Conservation (phyloP, 352 stramenopile genomes). For the Lagenidium sp. region DNA sequence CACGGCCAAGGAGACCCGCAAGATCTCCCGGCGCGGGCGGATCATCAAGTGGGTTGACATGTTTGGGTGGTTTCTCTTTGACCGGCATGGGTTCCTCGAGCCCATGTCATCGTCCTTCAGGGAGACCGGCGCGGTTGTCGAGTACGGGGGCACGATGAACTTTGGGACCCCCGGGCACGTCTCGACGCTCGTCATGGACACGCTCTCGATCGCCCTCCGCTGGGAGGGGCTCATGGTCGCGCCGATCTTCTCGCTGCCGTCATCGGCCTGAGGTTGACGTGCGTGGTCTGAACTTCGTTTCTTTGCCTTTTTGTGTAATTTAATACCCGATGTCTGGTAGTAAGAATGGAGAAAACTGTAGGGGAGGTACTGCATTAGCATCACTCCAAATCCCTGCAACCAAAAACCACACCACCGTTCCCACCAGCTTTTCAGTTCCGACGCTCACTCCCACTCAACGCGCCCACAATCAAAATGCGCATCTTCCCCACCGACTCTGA, state of each 20-base stretch:
- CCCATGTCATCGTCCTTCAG: slow-evolving; percentile 13
- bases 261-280: neutral
- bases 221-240: slow-evolving; percentile 58
- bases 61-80: slow-evolving; percentile 62
- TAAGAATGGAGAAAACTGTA: too few relatives aligned
- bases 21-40: slow-evolving; percentile 23
- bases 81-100: slow-evolving; percentile 28
- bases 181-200: slow-evolving; percentile 46
- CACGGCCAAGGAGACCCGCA: slow-evolving; percentile 8
- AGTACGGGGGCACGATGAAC: slow-evolving; percentile 63
- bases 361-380: too few relatives aligned
- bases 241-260: slow-evolving; percentile 40
- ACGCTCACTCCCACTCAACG: too few relatives aligned
- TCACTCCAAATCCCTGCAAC: too few relatives aligned
- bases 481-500: slow-evolving; percentile 16
- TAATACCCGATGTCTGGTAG: too few relatives aligned
- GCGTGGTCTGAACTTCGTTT: neutral
- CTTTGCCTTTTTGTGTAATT: slow-evolving; percentile 1
- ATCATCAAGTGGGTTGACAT: slow-evolving; percentile 59
- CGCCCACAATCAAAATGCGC: slow-evolving; percentile 11
- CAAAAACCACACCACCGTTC: too few relatives aligned
- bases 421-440: too few relatives aligned
- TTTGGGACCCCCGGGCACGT: slow-evolving; percentile 41
- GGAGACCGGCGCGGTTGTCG: slow-evolving; percentile 37
- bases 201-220: slow-evolving; percentile 48